Percentiles rank a stretch among this genome's conserved stretches.
These are phyloP conservation scores for Phaeomoniella chlamydospora DNA, from an alignment of 2,329 filamentous ascomycete genomes.

Conservation along the genomic window DNA sequence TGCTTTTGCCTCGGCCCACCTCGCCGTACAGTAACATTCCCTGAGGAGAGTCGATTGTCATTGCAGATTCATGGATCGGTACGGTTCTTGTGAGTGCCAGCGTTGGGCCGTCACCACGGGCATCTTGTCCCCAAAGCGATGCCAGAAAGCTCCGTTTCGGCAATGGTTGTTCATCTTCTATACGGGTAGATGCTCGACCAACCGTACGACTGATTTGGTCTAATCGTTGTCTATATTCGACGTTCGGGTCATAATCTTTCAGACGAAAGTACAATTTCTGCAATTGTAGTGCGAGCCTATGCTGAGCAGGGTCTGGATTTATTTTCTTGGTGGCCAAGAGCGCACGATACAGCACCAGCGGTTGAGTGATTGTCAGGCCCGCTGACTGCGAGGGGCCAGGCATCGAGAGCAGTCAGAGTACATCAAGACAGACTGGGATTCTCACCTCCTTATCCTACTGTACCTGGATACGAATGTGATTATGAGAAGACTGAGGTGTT, in stretches of 20 bases:
- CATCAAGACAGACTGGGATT: too few species aligned
- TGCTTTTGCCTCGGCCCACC: constrained; percentile 70
- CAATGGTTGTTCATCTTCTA: constrained; percentile 1
- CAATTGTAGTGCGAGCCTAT: constrained; percentile 59
- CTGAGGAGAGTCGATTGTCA: constrained; percentile 56
- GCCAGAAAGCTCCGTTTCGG: constrained; percentile 25
- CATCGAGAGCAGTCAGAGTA: too few species aligned
- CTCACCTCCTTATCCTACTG: too few species aligned
- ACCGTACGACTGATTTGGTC: constrained; percentile 40
- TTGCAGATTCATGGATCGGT: constrained; percentile 55
- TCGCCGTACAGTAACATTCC: constrained; percentile 68
- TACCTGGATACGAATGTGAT: too few species aligned
- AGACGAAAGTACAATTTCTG: constrained; percentile 62
- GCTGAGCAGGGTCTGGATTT: constrained; percentile 55
- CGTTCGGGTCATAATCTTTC: constrained; percentile 62
- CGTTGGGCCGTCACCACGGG: constrained; percentile 29
- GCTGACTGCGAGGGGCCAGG: not conserved
- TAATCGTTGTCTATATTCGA: constrained; percentile 54
- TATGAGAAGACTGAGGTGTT: too few species aligned
- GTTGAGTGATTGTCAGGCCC: constrained; percentile 33
- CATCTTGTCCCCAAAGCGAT: constrained; percentile 36
- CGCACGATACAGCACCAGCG: constrained; percentile 61
- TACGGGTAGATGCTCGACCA: constrained; percentile 13
- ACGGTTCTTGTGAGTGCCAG: constrained; percentile 55
- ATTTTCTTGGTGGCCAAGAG: constrained; percentile 53